phyloP scores from a whole-genome alignment of 2,329 filamentous ascomycete genomes.

The Onygenales sp. region DNA sequence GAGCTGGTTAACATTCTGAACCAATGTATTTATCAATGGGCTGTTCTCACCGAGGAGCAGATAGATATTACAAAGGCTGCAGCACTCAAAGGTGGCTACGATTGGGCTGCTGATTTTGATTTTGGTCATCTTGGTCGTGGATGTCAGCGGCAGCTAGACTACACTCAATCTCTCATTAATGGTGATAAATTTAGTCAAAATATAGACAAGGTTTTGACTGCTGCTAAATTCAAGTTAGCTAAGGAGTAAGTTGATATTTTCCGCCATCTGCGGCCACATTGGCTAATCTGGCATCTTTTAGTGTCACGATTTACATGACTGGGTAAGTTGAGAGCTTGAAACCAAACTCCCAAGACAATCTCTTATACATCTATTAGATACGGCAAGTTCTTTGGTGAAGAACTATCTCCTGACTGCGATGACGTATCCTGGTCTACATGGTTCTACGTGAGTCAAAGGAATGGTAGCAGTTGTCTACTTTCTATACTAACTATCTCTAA shows the following conservation, averaged over 20 bases:
- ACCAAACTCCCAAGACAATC: neutral
- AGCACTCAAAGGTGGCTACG: neutral
- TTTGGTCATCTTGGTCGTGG: neutral
- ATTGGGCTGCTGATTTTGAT: neutral
- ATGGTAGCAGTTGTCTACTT: neutral
- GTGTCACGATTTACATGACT: neutral
- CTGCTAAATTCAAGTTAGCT: neutral
- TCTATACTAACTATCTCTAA: neutral
- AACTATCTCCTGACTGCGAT: neutral
- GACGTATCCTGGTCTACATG: slow-evolving; percentile 3
- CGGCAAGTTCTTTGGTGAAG: slow-evolving; percentile 1
- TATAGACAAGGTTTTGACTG: neutral
- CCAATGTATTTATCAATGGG: neutral
- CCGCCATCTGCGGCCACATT: neutral
- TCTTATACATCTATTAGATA: neutral
- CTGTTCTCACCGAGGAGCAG: neutral
- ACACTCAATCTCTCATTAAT: neutral
- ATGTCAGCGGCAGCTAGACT: neutral
- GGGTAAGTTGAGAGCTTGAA: neutral
- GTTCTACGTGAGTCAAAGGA: neutral
- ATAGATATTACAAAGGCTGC: neutral
- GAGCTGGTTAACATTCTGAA: neutral
- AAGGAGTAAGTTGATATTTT: neutral
- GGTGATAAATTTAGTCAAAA: neutral
- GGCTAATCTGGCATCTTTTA: neutral